A percentile compares a stretch with the other conserved stretches of the same genome.
Conservation (phyloP, 352 stramenopile genomes). For the Hyaloperonospora brassicae region DNA sequence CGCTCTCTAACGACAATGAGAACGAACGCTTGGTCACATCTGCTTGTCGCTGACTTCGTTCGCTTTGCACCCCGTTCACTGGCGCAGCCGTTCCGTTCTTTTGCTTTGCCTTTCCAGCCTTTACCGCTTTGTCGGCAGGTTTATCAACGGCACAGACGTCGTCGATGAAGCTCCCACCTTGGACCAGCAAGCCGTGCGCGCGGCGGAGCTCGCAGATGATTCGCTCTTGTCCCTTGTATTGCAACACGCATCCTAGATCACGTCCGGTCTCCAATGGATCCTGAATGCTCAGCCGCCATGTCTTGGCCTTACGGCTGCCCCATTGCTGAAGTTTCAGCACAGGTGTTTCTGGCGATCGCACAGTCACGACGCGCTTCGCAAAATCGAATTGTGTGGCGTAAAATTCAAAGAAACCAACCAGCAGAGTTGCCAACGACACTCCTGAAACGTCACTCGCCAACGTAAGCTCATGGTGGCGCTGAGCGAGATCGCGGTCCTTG, state of each 20-base stretch:
- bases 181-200: slow-evolving; percentile 37
- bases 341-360: slow-evolving; percentile 54
- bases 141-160: slow-evolving; percentile 29
- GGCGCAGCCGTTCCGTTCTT: background rate
- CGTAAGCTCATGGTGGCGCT: slow-evolving; percentile 30
- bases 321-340: slow-evolving; percentile 38
- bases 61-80: slow-evolving; percentile 2
- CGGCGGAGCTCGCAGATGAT: slow-evolving; percentile 63
- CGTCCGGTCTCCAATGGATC: slow-evolving; percentile 73
- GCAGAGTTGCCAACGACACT: slow-evolving; percentile 64
- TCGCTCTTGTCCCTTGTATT: slow-evolving; percentile 51
- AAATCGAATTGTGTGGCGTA: slow-evolving; percentile 96
- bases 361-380: slow-evolving; percentile 86
- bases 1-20: slow-evolving; percentile 27
- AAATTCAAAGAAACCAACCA: slow-evolving; percentile 95
- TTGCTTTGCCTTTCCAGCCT: slow-evolving; percentile 10
- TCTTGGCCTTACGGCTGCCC: slow-evolving; percentile 41
- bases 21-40: slow-evolving; percentile 28
- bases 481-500: slow-evolving; percentile 28
- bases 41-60: slow-evolving; percentile 11
- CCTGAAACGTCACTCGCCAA: background rate
- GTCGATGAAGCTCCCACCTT: slow-evolving; percentile 43
- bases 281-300: slow-evolving; percentile 82
- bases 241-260: slow-evolving; percentile 73
- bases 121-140: background rate